phyloP scores from a whole-genome alignment of 495 filamentous ascomycete genomes.

The Penicillium bovifimosum region DNA sequence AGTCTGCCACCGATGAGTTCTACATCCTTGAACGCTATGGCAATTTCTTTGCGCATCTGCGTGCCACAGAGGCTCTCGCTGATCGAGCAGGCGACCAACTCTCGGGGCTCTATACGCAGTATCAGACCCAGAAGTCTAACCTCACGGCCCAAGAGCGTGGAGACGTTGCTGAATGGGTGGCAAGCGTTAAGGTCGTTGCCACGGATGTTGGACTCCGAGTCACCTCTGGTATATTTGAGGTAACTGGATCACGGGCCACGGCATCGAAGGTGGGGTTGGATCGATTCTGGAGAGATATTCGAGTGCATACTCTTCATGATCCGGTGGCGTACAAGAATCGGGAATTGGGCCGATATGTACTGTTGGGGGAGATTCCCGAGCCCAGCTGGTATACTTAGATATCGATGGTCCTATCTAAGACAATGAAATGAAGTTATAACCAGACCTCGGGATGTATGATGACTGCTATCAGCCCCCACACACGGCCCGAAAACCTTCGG shows the following conservation, averaged over 20 bases:
- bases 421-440: background rate
- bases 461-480: background rate
- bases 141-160: constrained; percentile 46
- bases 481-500: constrained; percentile 1
- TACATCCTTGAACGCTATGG: constrained; percentile 58
- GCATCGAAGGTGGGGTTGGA: constrained; percentile 50
- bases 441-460: too few species aligned
- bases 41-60: constrained; percentile 53
- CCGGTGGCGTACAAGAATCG: constrained; percentile 57
- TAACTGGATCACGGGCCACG: constrained; percentile 51
- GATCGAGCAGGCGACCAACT: constrained; percentile 46
- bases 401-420: background rate
- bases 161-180: constrained; percentile 55
- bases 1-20: constrained; percentile 51
- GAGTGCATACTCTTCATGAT: constrained; percentile 59
- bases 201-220: constrained; percentile 53
- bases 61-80: constrained; percentile 50
- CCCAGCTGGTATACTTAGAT: constrained; percentile 55
- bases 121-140: constrained; percentile 26
- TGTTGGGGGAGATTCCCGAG: constrained; percentile 47
- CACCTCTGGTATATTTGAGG: constrained; percentile 54
- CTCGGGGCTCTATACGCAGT: constrained; percentile 34
- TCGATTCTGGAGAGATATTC: constrained; percentile 54
- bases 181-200: constrained; percentile 53
- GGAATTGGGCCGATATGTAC: constrained; percentile 49